Percentiles rank a stretch among this genome's conserved stretches.
phyloP scores from a whole-genome alignment of 257 asterid species.

The Avicennia marina region DNA sequence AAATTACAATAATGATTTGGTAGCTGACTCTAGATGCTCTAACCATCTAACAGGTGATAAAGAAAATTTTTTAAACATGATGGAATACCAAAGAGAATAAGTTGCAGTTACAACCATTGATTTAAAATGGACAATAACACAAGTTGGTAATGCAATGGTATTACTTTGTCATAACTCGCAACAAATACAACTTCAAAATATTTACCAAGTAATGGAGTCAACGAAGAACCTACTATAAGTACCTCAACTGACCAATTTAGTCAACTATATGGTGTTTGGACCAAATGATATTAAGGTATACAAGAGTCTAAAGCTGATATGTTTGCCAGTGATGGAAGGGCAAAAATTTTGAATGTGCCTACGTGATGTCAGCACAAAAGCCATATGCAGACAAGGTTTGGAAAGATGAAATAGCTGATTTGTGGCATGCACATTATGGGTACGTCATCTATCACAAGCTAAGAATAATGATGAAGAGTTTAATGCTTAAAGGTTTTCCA shows the following conservation, averaged over 20 bases:
- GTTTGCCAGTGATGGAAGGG: too few relatives aligned
- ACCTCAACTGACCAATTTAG: conserved; percentile 10
- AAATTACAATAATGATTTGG: conserved; percentile 6
- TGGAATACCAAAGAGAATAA: too few relatives aligned
- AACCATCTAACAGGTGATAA: not conserved
- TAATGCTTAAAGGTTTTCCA: conserved; percentile 20
- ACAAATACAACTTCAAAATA: conserved; percentile 2
- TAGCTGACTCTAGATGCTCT: conserved; percentile 8
- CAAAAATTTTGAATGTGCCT: too few relatives aligned
- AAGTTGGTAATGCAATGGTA: not conserved
- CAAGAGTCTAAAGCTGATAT: too few relatives aligned
- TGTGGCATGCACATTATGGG: not conserved
- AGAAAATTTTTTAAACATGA: too few relatives aligned
- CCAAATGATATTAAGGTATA: too few relatives aligned
- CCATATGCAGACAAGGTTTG: too few relatives aligned
- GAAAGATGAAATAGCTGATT: not conserved
- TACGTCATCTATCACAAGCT: conserved; percentile 10
- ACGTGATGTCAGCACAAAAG: too few relatives aligned
- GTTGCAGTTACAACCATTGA: too few relatives aligned
- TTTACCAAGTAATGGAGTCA: conserved; percentile 16
- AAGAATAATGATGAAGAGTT: not conserved
- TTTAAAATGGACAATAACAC: not conserved
- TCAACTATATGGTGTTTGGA: conserved; percentile 8
- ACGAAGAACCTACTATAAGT: conserved; percentile 16
- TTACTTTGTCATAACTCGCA: not conserved